A percentile compares a stretch with the other conserved stretches of the same genome.
These are phyloP conservation scores for Boechera divaricarpa DNA, from an alignment of 345 rosid species.

Conservation along the genomic window DNA sequence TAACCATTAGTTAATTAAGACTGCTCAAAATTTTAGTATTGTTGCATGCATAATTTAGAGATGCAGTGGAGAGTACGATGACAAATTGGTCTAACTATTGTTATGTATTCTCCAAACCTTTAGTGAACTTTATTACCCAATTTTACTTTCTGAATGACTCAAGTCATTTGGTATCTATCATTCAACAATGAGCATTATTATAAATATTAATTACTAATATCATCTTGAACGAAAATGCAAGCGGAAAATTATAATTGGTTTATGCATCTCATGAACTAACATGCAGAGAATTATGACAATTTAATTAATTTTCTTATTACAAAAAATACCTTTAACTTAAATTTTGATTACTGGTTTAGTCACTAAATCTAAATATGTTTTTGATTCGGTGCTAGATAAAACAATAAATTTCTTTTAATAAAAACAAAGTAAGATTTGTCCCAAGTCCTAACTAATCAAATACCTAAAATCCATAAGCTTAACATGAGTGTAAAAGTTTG, in stretches of 20 bases:
- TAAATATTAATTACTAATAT: too few relatives aligned
- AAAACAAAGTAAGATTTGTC: background rate
- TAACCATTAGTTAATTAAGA: background rate
- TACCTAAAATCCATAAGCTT: too few relatives aligned
- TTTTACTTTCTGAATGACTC: background rate
- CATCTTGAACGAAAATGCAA: too few relatives aligned
- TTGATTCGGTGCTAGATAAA: background rate
- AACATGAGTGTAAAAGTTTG: too few relatives aligned
- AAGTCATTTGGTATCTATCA: slow-evolving; percentile 6
- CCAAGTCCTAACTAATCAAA: too few relatives aligned
- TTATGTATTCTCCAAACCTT: slow-evolving; percentile 10
- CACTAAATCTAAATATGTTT: too few relatives aligned
- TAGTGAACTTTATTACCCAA: slow-evolving; percentile 12
- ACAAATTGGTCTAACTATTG: slow-evolving; percentile 3
- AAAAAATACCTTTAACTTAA: too few relatives aligned
- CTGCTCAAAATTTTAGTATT: background rate
- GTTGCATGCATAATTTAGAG: slow-evolving; percentile 5
- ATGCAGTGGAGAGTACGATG: background rate
- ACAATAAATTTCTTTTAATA: background rate
- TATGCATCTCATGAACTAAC: background rate
- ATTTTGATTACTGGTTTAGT: too few relatives aligned
- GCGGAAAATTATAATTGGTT: background rate
- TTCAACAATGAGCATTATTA: background rate
- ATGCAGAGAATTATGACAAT: too few relatives aligned
- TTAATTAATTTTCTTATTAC: too few relatives aligned